Conservation (phyloP, 2,329 filamentous ascomycete genomes). For the Ambrosiella cleistominuta region DNA sequence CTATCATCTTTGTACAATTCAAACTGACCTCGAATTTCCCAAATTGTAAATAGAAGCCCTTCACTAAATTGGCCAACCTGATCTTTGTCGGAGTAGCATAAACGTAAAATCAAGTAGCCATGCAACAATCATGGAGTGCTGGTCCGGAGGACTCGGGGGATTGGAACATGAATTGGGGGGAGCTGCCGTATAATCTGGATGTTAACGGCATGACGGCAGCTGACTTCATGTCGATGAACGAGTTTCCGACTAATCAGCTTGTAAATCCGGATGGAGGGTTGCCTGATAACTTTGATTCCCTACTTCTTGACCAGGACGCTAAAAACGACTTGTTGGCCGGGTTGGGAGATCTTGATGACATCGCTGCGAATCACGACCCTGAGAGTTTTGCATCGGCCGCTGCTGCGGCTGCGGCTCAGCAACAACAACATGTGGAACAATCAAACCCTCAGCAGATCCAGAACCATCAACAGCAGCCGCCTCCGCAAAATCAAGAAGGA, state of each 20-base stretch:
- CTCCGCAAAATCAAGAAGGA: not conserved
- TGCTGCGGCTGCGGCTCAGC: not conserved
- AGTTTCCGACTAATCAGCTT: not conserved
- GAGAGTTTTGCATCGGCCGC: slow-evolving; percentile 3
- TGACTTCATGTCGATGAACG: not conserved
- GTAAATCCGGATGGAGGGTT: not conserved
- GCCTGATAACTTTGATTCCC: slow-evolving; percentile 3
- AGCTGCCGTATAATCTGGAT: not conserved
- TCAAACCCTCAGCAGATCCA: not conserved
- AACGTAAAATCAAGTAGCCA: not conserved
- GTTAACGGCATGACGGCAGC: not conserved
- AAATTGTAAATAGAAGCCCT: not conserved
- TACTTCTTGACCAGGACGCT: slow-evolving; percentile 6
- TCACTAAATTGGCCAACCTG: not conserved
- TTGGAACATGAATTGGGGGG: not conserved
- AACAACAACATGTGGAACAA: not conserved
- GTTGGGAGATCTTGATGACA: slow-evolving; percentile 5
- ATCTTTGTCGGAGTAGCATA: not conserved
- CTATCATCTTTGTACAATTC: not conserved
- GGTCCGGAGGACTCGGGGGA: not conserved
- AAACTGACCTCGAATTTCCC: not conserved
- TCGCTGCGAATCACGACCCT: slow-evolving; percentile 3
- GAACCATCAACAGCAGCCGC: slow-evolving; percentile 2
- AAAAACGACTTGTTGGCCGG: not conserved
- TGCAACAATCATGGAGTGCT: not conserved